Conservation (phyloP, 441 rosid genomes). For the Corymbia citriodora region DNA sequence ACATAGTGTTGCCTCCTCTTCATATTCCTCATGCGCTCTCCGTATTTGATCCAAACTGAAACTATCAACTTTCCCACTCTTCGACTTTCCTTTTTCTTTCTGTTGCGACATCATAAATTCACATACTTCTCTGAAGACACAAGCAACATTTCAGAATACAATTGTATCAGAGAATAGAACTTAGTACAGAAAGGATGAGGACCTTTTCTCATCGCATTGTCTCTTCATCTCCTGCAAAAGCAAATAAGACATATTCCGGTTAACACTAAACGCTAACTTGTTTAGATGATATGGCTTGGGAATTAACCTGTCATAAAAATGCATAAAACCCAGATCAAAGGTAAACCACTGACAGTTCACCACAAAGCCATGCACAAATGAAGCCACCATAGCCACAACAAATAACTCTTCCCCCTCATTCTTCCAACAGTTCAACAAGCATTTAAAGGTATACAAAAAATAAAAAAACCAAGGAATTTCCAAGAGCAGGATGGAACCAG, state of each 20-base stretch:
- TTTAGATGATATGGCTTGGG: not conserved
- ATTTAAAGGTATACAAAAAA: not conserved
- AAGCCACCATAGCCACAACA: not conserved
- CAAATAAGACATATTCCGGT: slow-evolving; percentile 13
- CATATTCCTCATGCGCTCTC: slow-evolving; percentile 69
- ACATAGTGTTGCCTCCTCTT: slow-evolving; percentile 82
- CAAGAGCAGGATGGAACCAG: not conserved
- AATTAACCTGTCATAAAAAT: not conserved
- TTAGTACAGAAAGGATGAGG: slow-evolving; percentile 4
- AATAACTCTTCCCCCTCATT: not conserved
- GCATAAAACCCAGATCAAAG: not conserved
- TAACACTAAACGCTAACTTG: not conserved
- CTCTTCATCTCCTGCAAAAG: slow-evolving; percentile 92
- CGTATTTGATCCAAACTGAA: slow-evolving; percentile 49
- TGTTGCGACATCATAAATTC: slow-evolving; percentile 76
- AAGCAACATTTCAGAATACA: slow-evolving; percentile 16
- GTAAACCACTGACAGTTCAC: not conserved
- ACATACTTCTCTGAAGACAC: slow-evolving; percentile 60
- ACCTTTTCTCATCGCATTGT: slow-evolving; percentile 98
- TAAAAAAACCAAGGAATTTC: not conserved
- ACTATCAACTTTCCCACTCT: slow-evolving; percentile 66
- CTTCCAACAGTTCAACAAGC: not conserved
- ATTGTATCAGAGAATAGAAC: slow-evolving; percentile 1
- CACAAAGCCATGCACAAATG: not conserved
- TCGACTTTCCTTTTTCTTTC: slow-evolving; percentile 79